Percentiles rank a stretch among this genome's conserved stretches.
phyloP scores from a whole-genome alignment of 192 early-diverging fungal genomes.

The Backusella morwellensis region DNA sequence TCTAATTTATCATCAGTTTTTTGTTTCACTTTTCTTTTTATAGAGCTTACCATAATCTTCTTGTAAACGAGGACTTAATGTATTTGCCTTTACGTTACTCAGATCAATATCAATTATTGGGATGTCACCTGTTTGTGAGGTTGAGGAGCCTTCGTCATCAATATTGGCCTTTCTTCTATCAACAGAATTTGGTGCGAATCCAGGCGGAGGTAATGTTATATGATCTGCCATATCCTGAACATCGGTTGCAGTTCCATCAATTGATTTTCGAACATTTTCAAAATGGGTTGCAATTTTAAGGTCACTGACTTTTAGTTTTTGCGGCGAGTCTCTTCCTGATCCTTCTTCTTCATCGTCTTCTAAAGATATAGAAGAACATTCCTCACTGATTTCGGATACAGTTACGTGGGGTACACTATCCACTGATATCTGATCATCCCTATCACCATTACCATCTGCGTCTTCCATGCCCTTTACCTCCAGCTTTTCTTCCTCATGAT shows the following conservation, averaged over 20 bases:
- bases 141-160: background rate
- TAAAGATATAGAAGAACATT: background rate
- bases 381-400: background rate
- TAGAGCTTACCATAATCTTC: conserved; percentile 22
- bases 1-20: conserved; percentile 11
- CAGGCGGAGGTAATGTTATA: conserved; percentile 31
- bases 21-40: background rate
- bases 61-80: conserved; percentile 22
- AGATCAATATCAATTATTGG: conserved; percentile 9
- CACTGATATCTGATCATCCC: background rate
- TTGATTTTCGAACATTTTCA: conserved; percentile 5
- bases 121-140: conserved; percentile 2
- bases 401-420: background rate
- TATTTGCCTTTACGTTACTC: conserved; percentile 26
- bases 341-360: background rate
- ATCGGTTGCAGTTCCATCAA: conserved; percentile 5
- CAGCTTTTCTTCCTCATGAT: background rate
- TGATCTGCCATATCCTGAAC: conserved; percentile 33
- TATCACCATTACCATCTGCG: background rate
- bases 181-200: conserved; percentile 16
- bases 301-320: background rate
- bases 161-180: background rate
- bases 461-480: background rate
- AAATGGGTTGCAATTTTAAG: conserved; percentile 5
- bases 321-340: background rate